A percentile compares a stretch with the other conserved stretches of the same genome.
Evolutionary conservation across 2,329 filamentous ascomycete genomes (phyloP).

Genomic region (Elsinoe necatrix): DNA sequence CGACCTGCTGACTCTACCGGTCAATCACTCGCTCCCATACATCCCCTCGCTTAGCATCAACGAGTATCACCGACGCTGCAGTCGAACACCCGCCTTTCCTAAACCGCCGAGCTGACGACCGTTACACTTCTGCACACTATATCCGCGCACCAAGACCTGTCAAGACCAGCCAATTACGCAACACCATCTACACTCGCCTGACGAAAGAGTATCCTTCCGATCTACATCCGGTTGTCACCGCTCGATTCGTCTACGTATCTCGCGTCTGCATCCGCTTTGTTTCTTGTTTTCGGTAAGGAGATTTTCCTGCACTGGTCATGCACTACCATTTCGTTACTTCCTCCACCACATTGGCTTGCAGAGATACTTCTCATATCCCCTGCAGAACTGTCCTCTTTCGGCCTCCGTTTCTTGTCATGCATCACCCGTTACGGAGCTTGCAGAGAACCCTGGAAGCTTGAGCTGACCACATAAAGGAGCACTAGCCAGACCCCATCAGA

Average conservation of each 20-base stretch:
- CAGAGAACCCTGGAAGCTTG: not conserved
- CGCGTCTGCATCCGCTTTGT: not conserved
- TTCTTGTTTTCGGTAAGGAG: constrained; percentile 1
- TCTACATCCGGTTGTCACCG: not conserved
- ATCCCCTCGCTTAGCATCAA: not conserved
- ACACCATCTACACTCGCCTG: not conserved
- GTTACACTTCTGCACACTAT: constrained; percentile 8
- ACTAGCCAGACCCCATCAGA: not conserved
- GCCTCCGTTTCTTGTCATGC: constrained; percentile 3
- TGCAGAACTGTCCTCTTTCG: not conserved
- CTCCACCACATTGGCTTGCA: not conserved
- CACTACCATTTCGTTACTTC: not conserved
- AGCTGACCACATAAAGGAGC: not conserved
- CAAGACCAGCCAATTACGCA: constrained; percentile 4
- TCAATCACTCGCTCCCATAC: not conserved
- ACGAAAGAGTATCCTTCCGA: not conserved
- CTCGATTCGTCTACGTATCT: not conserved
- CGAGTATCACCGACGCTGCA: constrained; percentile 13
- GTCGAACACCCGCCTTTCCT: not conserved
- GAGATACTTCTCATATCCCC: not conserved
- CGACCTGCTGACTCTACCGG: not conserved
- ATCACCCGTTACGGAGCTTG: not conserved
- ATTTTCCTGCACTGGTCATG: not conserved
- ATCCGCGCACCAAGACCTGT: constrained; percentile 5
- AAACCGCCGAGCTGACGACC: constrained; percentile 8